Conservation (phyloP, 2,329 filamentous ascomycete species). For the Microsporum canis region DNA sequence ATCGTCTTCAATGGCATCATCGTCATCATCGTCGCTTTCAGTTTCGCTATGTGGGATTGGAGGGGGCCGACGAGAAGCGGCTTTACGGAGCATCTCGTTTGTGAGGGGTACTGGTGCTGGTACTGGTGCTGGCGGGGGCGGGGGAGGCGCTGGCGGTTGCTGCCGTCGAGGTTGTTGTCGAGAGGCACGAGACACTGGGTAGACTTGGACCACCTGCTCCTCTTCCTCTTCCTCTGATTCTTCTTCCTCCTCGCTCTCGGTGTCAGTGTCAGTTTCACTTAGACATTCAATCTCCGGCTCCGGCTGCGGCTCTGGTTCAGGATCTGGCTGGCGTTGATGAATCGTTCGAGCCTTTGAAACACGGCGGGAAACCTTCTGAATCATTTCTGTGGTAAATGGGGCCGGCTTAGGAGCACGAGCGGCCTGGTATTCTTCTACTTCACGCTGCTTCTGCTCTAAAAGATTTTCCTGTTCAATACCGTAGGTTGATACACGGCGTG, state of each 20-base stretch:
- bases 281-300: not conserved
- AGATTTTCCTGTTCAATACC: constrained; percentile 18
- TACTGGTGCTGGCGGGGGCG: not conserved
- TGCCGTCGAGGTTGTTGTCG: not conserved
- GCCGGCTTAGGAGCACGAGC: constrained; percentile 14
- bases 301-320: not conserved
- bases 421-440: constrained; percentile 33
- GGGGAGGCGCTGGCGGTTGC: not conserved
- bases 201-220: not conserved
- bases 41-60: not conserved
- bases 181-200: not conserved
- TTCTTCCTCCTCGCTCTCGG: not conserved
- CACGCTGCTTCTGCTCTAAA: constrained; percentile 29
- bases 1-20: constrained; percentile 32
- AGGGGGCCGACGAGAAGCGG: not conserved
- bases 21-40: constrained; percentile 21
- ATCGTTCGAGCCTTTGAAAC: not conserved
- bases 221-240: not conserved
- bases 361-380: constrained; percentile 8
- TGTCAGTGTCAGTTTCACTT: constrained; percentile 1
- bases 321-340: not conserved
- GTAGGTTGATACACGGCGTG: constrained; percentile 25
- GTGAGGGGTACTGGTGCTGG: not conserved
- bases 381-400: constrained; percentile 7
- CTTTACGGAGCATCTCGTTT: not conserved